Conservation (phyloP, 257 asterid species). For the Paulownia fortunei region DNA sequence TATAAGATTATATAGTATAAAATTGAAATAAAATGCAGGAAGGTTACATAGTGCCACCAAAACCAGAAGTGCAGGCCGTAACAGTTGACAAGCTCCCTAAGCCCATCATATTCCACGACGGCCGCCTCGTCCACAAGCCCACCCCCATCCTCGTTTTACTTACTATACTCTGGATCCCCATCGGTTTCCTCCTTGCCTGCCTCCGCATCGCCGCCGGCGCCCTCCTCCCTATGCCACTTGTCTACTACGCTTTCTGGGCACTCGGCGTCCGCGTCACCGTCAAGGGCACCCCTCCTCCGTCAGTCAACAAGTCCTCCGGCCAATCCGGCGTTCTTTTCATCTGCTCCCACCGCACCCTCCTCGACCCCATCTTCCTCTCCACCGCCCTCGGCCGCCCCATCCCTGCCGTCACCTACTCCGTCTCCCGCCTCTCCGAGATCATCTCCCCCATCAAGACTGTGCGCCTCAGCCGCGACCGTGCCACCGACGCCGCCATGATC, state of each 20-base stretch:
- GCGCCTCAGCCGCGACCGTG: constrained; percentile 59
- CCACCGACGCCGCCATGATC: constrained; percentile 46
- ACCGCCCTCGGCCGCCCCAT: constrained; percentile 69
- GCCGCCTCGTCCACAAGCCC: constrained; percentile 62
- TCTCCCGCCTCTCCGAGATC: constrained; percentile 72
- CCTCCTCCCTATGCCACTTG: constrained; percentile 61
- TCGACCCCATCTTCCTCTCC: constrained; percentile 71
- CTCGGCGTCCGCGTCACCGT: constrained; percentile 65
- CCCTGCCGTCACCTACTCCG: constrained; percentile 73
- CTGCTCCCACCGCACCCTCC: constrained; percentile 65
- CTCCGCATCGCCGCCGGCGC: constrained; percentile 62
- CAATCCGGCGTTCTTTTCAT: constrained; percentile 66
- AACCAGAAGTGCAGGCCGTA: constrained; percentile 51
- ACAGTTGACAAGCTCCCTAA: constrained; percentile 58
- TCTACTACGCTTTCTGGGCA: constrained; percentile 61
- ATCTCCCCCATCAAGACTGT: constrained; percentile 67
- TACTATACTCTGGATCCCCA: constrained; percentile 62
- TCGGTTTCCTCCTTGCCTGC: constrained; percentile 62
- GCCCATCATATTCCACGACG: constrained; percentile 72
- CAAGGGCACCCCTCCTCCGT: constrained; percentile 64
- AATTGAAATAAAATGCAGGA: constrained; percentile 44
- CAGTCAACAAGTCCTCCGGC: constrained; percentile 30
- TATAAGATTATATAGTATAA: background rate
- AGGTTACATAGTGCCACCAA: constrained; percentile 56
- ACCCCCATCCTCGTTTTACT: constrained; percentile 55